Evolutionary conservation across 306 rosid species (phyloP).

Genomic region (Rosa multiflora): DNA sequence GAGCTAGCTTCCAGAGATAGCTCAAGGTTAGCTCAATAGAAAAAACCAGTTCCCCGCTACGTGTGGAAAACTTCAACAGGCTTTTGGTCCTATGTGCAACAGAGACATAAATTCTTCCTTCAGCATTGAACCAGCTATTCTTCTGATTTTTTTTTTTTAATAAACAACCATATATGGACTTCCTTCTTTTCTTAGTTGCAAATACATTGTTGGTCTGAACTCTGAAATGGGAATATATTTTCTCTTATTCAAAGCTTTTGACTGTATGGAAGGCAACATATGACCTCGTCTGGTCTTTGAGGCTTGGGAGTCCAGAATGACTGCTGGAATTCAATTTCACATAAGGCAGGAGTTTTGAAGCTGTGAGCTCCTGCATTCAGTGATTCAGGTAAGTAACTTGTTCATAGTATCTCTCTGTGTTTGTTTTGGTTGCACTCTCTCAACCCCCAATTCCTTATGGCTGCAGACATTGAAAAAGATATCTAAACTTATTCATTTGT

Average conservation of each 20-base stretch:
- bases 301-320: background rate
- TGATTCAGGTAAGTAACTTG: background rate
- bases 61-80: background rate
- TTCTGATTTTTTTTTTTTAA: background rate
- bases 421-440: background rate
- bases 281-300: constrained; percentile 22
- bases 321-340: background rate
- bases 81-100: constrained; percentile 5
- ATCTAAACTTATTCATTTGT: background rate
- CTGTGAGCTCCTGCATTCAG: background rate
- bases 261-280: background rate
- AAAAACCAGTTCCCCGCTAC: background rate
- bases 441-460: background rate
- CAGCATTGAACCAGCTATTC: constrained; percentile 5
- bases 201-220: constrained; percentile 6
- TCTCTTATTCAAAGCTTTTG: constrained; percentile 25
- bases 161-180: background rate
- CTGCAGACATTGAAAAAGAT: background rate
- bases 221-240: constrained; percentile 18
- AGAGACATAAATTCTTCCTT: constrained; percentile 7
- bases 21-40: background rate
- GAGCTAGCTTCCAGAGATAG: background rate
- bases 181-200: background rate
- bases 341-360: background rate
- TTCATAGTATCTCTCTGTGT: background rate